Base-by-base conservation (phyloP, 805 yeast species). In the Limtongia smithiae region DNA sequence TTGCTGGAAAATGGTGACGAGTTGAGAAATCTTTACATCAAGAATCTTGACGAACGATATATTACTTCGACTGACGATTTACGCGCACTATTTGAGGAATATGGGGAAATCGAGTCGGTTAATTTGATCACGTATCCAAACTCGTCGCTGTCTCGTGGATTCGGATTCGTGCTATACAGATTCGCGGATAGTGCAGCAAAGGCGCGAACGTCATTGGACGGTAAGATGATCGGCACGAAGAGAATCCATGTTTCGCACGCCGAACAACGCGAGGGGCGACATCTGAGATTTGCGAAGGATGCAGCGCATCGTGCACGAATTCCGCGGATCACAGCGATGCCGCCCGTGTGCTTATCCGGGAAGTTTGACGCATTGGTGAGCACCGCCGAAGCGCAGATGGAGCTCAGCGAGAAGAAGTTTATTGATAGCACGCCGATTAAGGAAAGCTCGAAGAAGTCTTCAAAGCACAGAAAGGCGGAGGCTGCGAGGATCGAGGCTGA, bases 101-200 rank as follows among this genome's bases (percentile, higher is more conserved):
- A 30, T 31, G 59, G 59, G 1, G 46, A 22, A 14, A 42, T 55
- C 32, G 42, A 35, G 27, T 43, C 51, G 2, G 31, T 51, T 4
- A 20, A 43, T 28, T 25, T 55, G 8, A 54, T 44, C 8, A 27
- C 39, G 3, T 44, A 37, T 31, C 38, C 46, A 18, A 36, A 38
- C 15, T 21, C 44, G 3, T 38, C 46, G 20, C 22, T 37, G 3
- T 47, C 57, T 6, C 45, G 32, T 38, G 54, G 54, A 4, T 52
- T 41, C 30, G 59, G 59, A 2, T 55, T 55, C 27, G 57, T 55
- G 20, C 28, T 44, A n/a, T 55, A 53, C 40, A 28, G 25, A 15
- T 21, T 21, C 20, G 43, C 41, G 21, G 59, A 48, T 12, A 47
- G 42, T 27, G 59, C 59, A 11, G 12, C 18, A 11, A 24, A 17